Percentiles rank a stretch among this genome's conserved stretches.
Evolutionary conservation across 192 early-diverging fungal species (phyloP).

Genomic region (Linnemannia exigua): DNA sequence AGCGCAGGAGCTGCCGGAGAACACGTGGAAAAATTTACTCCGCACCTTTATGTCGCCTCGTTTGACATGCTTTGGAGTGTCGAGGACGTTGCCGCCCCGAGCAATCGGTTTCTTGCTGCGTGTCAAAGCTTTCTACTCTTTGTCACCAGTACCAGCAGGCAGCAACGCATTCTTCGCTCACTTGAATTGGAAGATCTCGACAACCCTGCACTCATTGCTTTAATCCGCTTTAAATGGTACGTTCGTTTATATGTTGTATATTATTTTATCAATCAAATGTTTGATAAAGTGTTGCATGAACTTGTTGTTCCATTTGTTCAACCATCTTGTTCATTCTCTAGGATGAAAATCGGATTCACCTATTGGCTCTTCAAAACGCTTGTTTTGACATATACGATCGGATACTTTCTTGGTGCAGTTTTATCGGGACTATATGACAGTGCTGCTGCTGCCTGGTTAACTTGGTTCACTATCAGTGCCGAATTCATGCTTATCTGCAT

Average conservation of each 20-base stretch:
- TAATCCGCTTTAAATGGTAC: neutral
- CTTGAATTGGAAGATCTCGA: neutral
- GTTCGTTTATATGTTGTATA: neutral
- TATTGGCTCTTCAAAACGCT: too few relatives aligned
- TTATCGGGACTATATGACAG: too few relatives aligned
- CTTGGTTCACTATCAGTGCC: too few relatives aligned
- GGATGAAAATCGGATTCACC: too few relatives aligned
- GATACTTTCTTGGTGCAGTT: too few relatives aligned
- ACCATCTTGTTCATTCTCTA: too few relatives aligned
- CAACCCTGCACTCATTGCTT: neutral
- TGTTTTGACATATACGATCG: too few relatives aligned
- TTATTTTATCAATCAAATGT: too few relatives aligned
- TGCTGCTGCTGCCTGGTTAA: too few relatives aligned
- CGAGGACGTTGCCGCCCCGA: neutral
- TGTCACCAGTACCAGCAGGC: neutral
- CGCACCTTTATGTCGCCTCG: neutral
- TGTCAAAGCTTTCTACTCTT: neutral
- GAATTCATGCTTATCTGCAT: neutral
- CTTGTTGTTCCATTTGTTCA: too few relatives aligned
- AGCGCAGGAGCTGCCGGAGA: neutral
- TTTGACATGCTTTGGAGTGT: neutral
- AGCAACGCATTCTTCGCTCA: neutral
- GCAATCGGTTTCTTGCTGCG: neutral
- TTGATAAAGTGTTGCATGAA: too few relatives aligned
- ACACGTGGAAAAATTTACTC: neutral